Conservation (phyloP, 768 basidiomycete genomes). For the Piloderma croceum region DNA sequence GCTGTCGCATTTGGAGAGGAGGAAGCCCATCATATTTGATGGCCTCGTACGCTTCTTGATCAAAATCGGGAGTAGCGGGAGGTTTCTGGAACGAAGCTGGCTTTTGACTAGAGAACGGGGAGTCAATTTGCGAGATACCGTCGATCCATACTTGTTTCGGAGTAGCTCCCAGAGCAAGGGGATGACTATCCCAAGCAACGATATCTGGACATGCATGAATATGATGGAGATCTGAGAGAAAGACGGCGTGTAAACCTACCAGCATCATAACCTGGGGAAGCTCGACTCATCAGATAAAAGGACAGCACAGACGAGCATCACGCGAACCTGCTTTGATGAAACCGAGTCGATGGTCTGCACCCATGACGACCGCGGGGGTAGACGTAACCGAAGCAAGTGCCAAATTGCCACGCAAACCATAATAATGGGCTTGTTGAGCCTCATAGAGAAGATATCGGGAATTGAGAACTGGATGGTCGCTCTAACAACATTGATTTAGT, state of each 20-base stretch:
- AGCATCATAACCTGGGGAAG: constrained; percentile 62
- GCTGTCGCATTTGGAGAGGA: constrained; percentile 47
- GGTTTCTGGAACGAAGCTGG: constrained; percentile 36
- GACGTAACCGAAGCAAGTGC: constrained; percentile 74
- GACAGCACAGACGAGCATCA: background rate
- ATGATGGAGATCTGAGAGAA: background rate
- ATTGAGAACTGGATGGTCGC: constrained; percentile 60
- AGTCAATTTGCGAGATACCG: constrained; percentile 68
- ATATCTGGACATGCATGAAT: constrained; percentile 42
- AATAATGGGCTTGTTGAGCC: constrained; percentile 80
- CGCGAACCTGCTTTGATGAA: constrained; percentile 59
- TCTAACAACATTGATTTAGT: constrained; percentile 42
- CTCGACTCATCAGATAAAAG: constrained; percentile 2
- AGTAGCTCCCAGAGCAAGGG: constrained; percentile 79
- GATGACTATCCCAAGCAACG: constrained; percentile 82
- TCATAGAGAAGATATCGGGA: constrained; percentile 77
- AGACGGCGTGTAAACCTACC: constrained; percentile 32
- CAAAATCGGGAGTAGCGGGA: constrained; percentile 66
- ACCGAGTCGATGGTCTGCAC: constrained; percentile 81
- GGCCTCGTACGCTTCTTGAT: constrained; percentile 57
- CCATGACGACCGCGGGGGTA: constrained; percentile 65
- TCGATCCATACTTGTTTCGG: constrained; percentile 88
- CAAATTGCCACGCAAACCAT: constrained; percentile 63
- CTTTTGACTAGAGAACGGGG: constrained; percentile 47
- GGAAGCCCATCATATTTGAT: constrained; percentile 70